A percentile compares a stretch with the other conserved stretches of the same genome.
phyloP scores from a whole-genome alignment of 805 yeast species.

The Ascoidea asiatica region DNA sequence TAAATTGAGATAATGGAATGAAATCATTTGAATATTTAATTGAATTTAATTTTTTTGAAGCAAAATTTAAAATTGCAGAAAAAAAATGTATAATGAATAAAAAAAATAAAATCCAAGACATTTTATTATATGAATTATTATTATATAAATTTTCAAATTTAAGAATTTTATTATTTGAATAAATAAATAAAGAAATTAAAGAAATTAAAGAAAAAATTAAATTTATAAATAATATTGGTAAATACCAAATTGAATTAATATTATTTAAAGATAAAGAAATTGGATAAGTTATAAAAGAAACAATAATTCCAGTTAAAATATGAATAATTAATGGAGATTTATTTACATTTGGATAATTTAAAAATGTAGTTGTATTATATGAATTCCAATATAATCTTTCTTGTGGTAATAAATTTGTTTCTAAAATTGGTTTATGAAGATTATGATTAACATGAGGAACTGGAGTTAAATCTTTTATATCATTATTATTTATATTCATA shows the following conservation, averaged over 20 bases:
- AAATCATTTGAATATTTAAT: slow-evolving; percentile 6
- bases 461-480: no score
- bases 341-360: slow-evolving; percentile 37
- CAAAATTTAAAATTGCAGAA: slow-evolving; percentile 22
- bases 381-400: slow-evolving; percentile 67
- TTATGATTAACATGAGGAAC: slow-evolving; percentile 33
- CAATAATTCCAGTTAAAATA: slow-evolving; percentile 28
- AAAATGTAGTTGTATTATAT: slow-evolving; percentile 68
- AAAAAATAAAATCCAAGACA: slow-evolving; percentile 48
- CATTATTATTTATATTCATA: no score
- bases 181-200: slow-evolving; percentile 39
- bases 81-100: slow-evolving; percentile 39
- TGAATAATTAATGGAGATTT: slow-evolving; percentile 44
- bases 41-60: no score
- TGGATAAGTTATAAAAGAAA: slow-evolving; percentile 55
- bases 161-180: slow-evolving; percentile 45
- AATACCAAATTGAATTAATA: slow-evolving; percentile 41
- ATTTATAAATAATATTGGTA: slow-evolving; percentile 43
- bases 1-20: slow-evolving; percentile 16
- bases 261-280: slow-evolving; percentile 50
- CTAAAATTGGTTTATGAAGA: slow-evolving; percentile 66
- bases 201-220: slow-evolving; percentile 32
- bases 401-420: slow-evolving; percentile 51
- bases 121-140: slow-evolving; percentile 53
- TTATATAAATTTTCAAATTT: slow-evolving; percentile 61